Percentiles rank a stretch among this genome's conserved stretches.
Evolutionary conservation across 768 basidiomycete genomes (phyloP).

Genomic region (Pleurotus tuber-regium): DNA sequence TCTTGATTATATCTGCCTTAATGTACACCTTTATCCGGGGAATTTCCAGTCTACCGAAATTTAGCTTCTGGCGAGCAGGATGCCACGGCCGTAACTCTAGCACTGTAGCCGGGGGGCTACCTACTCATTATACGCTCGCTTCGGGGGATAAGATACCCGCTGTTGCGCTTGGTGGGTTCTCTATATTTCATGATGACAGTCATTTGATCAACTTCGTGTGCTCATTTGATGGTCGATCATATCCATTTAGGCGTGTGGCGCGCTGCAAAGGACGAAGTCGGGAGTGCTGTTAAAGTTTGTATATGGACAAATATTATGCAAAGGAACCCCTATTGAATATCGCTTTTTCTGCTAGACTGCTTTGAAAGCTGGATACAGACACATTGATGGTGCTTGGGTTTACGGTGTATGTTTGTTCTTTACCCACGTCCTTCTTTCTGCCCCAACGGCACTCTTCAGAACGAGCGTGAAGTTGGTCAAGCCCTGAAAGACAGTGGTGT

Average conservation of each 20-base stretch:
- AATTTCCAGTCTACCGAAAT: not conserved
- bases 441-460: conserved; percentile 32
- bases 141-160: conserved; percentile 69
- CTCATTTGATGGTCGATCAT: not conserved
- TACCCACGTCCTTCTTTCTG: not conserved
- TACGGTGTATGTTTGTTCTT: conserved; percentile 44
- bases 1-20: not conserved
- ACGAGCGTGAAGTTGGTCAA: conserved; percentile 67
- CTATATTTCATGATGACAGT: too few relatives aligned
- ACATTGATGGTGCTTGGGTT: conserved; percentile 74
- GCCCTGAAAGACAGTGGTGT: conserved; percentile 59
- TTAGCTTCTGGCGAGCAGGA: not conserved
- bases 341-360: conserved; percentile 41
- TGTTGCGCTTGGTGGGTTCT: conserved; percentile 58
- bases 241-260: conserved; percentile 61
- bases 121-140: conserved; percentile 55
- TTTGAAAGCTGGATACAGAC: conserved; percentile 60
- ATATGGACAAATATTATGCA: too few relatives aligned
- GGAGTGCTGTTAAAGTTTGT: conserved; percentile 59
- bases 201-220: too few relatives aligned
- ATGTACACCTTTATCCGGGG: conserved; percentile 3
- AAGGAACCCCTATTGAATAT: too few relatives aligned
- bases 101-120: conserved; percentile 20
- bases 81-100: conserved; percentile 7
- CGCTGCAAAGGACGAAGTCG: conserved; percentile 56